phyloP scores from a whole-genome alignment of 345 rosid species.

The Rhodomyrtus tomentosa region DNA sequence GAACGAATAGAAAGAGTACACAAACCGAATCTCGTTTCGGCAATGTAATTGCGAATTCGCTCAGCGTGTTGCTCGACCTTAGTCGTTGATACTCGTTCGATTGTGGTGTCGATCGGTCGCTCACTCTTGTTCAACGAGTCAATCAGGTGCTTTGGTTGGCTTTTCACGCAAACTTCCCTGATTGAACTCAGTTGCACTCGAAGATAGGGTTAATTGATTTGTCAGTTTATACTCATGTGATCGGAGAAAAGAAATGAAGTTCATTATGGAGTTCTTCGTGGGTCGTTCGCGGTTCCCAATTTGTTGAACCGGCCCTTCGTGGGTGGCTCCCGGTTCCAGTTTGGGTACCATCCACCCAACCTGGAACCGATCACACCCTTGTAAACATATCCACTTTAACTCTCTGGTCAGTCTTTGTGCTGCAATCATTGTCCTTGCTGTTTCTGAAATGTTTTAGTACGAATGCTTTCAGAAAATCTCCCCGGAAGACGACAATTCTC shows the following conservation, averaged over 20 bases:
- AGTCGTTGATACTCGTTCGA: not conserved
- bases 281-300: no score
- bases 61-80: not conserved
- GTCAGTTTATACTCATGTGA: not conserved
- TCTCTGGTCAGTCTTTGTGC: not conserved
- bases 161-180: not conserved
- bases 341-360: no score
- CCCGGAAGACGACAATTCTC: not conserved
- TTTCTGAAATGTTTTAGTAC: not conserved
- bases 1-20: not conserved
- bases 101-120: not conserved
- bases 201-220: not conserved
- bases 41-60: not conserved
- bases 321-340: no score
- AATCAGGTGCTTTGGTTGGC: not conserved
- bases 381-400: not conserved
- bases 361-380: no score
- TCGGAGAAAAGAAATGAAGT: constrained; percentile 35
- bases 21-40: not conserved
- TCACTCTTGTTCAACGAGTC: not conserved
- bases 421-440: not conserved
- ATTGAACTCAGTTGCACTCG: not conserved
- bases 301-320: no score
- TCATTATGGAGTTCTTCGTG: constrained; percentile 59
- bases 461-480: not conserved